Evolutionary conservation across 192 early-diverging fungal species (phyloP), one percentile per base, ranked within the genome.

Genomic region (Backusella liffmaniae): DNA sequence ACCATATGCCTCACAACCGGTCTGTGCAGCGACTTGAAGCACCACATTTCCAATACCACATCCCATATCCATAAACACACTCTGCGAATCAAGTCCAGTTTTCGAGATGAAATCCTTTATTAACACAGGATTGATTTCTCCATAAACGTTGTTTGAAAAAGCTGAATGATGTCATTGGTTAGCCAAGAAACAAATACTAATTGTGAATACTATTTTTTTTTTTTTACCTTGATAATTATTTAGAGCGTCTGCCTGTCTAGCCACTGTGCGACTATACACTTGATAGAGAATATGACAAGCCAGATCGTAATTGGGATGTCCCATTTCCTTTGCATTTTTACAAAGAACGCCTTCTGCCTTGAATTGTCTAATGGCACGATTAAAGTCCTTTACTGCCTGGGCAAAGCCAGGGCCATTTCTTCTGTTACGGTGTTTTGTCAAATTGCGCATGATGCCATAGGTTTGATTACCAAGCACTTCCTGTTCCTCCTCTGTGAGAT

Each of bases 21-120:
- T 91, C 72, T 97, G 91, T 13, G 95, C 94, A 9, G 96, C 96
- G 8, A 98, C 94, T 82, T 99, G 98, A 36, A 99, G 83, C 15
- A 98, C 96, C 3, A 98, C 96, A 85, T 98, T 98, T 30, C 96
- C 98, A 80, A 97, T 95, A 18, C 98, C 98, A 79, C 93, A 94
- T 0, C 94, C 96, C 80, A 99, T 85, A 80, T 99, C 98, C 44
- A 98, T 80, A 90, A 99, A 99, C 9, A 91, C 87, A 51, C 92
- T 90, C 37, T 85, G 85, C 15, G 87, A 78, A 26, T 83, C 80
- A 34, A 99, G 83, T 10, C 83, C 80, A 1, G 94, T 90, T 69
- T 88, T 79, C 62, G 89, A 77, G 72, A 98, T 96, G 32, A 99
- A 85, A 70, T 97, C 93, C 70, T 88, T 88, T 46, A 97, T 92